Conservation (phyloP, 306 rosid species). For the Lathyrus aphaca region DNA sequence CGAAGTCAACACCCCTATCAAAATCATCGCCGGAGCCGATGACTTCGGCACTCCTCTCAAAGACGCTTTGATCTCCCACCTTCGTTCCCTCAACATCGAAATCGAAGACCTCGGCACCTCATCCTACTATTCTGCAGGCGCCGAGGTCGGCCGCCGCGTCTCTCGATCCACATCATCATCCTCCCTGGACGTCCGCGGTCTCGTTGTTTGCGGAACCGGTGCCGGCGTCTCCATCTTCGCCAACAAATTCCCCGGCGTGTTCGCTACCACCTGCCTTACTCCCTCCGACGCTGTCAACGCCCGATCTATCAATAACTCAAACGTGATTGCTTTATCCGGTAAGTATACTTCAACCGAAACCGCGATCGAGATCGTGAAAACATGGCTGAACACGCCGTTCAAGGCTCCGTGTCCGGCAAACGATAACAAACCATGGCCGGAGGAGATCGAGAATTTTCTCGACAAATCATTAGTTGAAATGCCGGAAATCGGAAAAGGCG, state of each 20-base stretch:
- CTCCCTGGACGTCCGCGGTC: constrained; percentile 55
- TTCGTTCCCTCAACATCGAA: constrained; percentile 65
- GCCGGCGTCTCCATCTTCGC: constrained; percentile 88
- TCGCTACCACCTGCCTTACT: constrained; percentile 69
- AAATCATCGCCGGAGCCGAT: constrained; percentile 82
- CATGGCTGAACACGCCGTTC: constrained; percentile 85
- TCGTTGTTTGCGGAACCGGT: constrained; percentile 90
- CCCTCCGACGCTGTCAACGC: constrained; percentile 69
- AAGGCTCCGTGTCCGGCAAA: constrained; percentile 74
- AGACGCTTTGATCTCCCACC: constrained; percentile 68
- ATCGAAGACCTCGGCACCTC: constrained; percentile 87
- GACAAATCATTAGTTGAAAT: constrained; percentile 65
- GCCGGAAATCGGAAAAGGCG: constrained; percentile 56
- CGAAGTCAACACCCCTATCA: constrained; percentile 43
- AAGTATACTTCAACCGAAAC: constrained; percentile 57
- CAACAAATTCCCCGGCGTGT: constrained; percentile 82
- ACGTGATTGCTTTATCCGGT: constrained; percentile 91
- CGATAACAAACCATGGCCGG: constrained; percentile 68
- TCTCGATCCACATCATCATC: constrained; percentile 55
- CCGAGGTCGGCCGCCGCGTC: constrained; percentile 84
- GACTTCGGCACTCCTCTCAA: constrained; percentile 70
- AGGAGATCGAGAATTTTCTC: constrained; percentile 57
- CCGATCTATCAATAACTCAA: constrained; percentile 86
- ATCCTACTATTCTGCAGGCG: constrained; percentile 82
- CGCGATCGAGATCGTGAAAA: constrained; percentile 59